Conservation (phyloP, 75 land plant genomes). For the Picea sitchensis region DNA sequence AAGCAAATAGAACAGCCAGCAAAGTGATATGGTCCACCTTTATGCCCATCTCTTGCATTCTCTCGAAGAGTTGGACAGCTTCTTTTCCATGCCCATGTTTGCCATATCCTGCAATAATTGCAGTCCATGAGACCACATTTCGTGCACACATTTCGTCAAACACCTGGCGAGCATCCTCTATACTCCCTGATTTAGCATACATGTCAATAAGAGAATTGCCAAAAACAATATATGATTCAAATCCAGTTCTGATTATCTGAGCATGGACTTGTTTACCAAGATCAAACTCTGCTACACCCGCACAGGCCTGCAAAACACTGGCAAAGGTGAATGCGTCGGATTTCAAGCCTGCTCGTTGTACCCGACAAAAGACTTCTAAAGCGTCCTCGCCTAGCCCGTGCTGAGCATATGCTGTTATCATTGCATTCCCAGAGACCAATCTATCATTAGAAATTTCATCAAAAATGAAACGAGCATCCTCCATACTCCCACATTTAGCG, state of each 20-base stretch:
- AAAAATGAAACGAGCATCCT: constrained; percentile 34
- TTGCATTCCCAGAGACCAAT: constrained; percentile 47
- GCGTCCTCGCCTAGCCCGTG: constrained; percentile 36
- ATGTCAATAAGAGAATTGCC: constrained; percentile 58
- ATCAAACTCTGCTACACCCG: constrained; percentile 40
- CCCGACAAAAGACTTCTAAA: constrained; percentile 23
- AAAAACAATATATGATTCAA: constrained; percentile 31
- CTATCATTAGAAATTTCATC: constrained; percentile 42
- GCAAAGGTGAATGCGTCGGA: constrained; percentile 53
- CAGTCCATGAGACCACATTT: constrained; percentile 32
- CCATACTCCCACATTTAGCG: constrained; percentile 31
- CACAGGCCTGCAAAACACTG: constrained; percentile 45
- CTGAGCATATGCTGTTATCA: constrained; percentile 50
- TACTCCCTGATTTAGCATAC: constrained; percentile 60
- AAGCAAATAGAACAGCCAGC: constrained; percentile 29
- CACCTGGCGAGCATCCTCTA: constrained; percentile 19
- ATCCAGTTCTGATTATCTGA: constrained; percentile 35
- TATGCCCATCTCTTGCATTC: constrained; percentile 20
- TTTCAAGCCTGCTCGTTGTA: constrained; percentile 19
- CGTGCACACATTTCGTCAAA: constrained; percentile 18
- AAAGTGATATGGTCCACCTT: constrained; percentile 30
- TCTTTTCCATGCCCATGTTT: constrained; percentile 25
- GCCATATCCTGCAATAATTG: constrained; percentile 35
- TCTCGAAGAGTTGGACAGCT: constrained; percentile 21
- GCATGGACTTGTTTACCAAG: constrained; percentile 40